A percentile compares a stretch with the other conserved stretches of the same genome.
phyloP scores from a whole-genome alignment of 2,329 filamentous ascomycete species.

The Septoria linicola region DNA sequence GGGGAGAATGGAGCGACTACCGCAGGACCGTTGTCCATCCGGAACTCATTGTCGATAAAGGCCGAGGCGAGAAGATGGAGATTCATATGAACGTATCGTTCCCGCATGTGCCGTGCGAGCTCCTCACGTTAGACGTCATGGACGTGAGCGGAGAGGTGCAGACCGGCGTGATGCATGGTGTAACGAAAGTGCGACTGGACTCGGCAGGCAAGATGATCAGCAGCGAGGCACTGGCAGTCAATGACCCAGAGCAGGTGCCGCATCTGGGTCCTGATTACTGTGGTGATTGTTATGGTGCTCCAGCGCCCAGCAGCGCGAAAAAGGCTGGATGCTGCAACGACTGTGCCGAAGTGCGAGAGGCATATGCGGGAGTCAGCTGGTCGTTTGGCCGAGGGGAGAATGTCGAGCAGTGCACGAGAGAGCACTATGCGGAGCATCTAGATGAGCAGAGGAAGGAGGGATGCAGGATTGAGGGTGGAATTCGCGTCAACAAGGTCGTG shows the following conservation, averaged over 20 bases:
- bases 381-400: conserved; percentile 89
- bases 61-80: conserved; percentile 97
- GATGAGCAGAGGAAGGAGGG: conserved; percentile 87
- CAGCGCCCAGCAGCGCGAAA: conserved; percentile 64
- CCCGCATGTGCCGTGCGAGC: conserved; percentile 87
- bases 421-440: conserved; percentile 87
- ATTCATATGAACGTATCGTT: conserved; percentile 98
- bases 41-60: conserved; percentile 94
- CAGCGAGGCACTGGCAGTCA: conserved; percentile 66
- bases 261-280: conserved; percentile 93
- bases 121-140: conserved; percentile 97
- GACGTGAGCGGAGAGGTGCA: conserved; percentile 97
- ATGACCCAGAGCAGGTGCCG: conserved; percentile 61
- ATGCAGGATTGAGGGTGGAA: conserved; percentile 85
- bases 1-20: conserved; percentile 97
- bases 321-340: conserved; percentile 96
- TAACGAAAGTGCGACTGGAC: conserved; percentile 83
- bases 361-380: conserved; percentile 86
- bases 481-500: conserved; percentile 97
- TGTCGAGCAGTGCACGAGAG: conserved; percentile 91
- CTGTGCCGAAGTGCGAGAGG: conserved; percentile 93
- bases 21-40: conserved; percentile 80
- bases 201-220: conserved; percentile 76
- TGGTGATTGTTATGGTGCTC: conserved; percentile 86
- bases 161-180: conserved; percentile 86